Conservation (phyloP, 306 rosid species). For the Casuarina glauca region DNA sequence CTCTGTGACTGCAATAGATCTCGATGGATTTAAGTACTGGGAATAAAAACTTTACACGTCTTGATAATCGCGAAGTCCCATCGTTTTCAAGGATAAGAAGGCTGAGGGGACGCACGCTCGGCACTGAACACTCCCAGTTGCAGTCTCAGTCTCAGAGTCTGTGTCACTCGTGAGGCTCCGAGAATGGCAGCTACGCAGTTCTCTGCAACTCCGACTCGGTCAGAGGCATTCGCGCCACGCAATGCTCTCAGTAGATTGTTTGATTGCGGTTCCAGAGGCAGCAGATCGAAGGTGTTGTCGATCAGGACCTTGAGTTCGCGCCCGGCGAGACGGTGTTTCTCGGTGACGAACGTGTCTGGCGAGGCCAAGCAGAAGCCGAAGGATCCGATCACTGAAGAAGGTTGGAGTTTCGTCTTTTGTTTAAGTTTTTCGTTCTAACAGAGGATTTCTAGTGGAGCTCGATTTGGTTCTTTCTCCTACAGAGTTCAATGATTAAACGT, state of each 20-base stretch:
- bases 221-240: conserved; percentile 37
- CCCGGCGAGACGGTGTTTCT: conserved; percentile 31
- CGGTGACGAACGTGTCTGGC: conserved; percentile 50
- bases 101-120: neutral
- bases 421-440: too few relatives aligned
- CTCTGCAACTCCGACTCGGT: conserved; percentile 36
- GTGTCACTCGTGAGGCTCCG: too few relatives aligned
- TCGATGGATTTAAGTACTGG: neutral
- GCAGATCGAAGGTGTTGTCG: conserved; percentile 45
- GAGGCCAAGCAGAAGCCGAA: conserved; percentile 47
- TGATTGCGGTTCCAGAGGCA: conserved; percentile 33
- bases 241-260: conserved; percentile 43
- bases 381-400: conserved; percentile 53
- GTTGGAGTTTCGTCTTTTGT: conserved; percentile 29
- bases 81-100: neutral
- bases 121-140: too few relatives aligned
- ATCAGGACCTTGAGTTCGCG: conserved; percentile 36
- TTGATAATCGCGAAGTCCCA: too few relatives aligned
- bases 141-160: neutral
- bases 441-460: neutral
- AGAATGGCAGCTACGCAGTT: conserved; percentile 71
- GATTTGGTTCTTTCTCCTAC: too few relatives aligned
- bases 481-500: neutral
- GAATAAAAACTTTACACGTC: neutral
- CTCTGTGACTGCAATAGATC: neutral